These are phyloP conservation scores for Trichoderma oligosporum DNA, from an alignment of 2,329 filamentous ascomycete species.

Conservation along the genomic window DNA sequence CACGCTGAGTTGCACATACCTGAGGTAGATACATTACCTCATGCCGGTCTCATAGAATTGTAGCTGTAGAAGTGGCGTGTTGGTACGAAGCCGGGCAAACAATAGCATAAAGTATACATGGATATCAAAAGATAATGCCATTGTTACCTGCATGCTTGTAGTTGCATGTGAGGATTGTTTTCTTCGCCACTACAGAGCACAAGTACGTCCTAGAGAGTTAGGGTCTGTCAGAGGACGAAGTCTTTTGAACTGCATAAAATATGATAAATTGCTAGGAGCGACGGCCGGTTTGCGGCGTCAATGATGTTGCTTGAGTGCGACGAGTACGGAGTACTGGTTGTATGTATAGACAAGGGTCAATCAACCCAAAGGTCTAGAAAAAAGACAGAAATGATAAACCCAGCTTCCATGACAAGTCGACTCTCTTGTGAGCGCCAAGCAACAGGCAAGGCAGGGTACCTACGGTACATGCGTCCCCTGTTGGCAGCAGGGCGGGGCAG, in stretches of 20 bases:
- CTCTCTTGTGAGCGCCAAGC: conserved; percentile 1
- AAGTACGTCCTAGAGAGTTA: neutral
- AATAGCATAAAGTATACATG: neutral
- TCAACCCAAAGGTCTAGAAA: neutral
- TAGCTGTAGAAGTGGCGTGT: neutral
- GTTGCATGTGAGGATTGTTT: too few relatives aligned
- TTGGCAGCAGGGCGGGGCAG: conserved; percentile 4
- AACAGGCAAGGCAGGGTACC: neutral
- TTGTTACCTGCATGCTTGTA: too few relatives aligned
- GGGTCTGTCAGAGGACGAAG: neutral
- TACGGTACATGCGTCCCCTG: too few relatives aligned
- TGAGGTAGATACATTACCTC: too few relatives aligned
- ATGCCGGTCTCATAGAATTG: too few relatives aligned
- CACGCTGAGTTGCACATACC: neutral
- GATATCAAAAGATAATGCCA: too few relatives aligned
- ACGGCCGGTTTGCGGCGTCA: neutral
- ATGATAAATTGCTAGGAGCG: neutral
- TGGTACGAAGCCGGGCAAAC: neutral
- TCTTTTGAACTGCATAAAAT: neutral
- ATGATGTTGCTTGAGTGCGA: neutral
- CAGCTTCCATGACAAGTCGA: neutral
- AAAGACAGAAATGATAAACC: neutral
- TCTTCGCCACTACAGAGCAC: too few relatives aligned
- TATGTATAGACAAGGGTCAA: neutral
- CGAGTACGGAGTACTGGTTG: neutral